A percentile compares a stretch with the other conserved stretches of the same genome.
These are phyloP conservation scores for Pontederia crassipes DNA, from an alignment of 176 grass and related monocot genomes.

Conservation along the genomic window DNA sequence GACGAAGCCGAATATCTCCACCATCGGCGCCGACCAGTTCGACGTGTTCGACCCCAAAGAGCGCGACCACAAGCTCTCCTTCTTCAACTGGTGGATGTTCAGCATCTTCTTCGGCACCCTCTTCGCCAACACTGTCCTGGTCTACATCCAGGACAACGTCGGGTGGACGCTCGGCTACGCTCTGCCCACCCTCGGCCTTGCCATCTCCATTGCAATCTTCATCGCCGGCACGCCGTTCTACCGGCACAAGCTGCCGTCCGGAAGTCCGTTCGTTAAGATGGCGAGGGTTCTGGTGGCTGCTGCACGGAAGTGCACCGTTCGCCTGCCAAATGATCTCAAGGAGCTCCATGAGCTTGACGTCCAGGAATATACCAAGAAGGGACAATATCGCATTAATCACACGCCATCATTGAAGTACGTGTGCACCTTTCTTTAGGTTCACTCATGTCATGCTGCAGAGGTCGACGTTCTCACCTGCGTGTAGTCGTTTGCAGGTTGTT, in stretches of 20 bases:
- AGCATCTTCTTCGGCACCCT: slow-evolving; percentile 96
- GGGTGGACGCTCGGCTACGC: slow-evolving; percentile 80
- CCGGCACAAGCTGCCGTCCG: slow-evolving; percentile 62
- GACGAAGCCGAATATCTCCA: slow-evolving; percentile 95
- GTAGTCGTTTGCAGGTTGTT: slow-evolving; percentile 33
- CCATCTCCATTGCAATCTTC: slow-evolving; percentile 65
- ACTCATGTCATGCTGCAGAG: not conserved
- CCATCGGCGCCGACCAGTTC: slow-evolving; percentile 92
- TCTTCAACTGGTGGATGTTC: slow-evolving; percentile 99
- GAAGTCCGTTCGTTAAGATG: slow-evolving; percentile 70
- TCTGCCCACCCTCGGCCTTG: slow-evolving; percentile 64
- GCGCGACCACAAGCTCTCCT: slow-evolving; percentile 70
- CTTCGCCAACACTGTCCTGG: slow-evolving; percentile 67
- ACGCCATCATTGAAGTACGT: slow-evolving; percentile 32
- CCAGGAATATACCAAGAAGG: slow-evolving; percentile 38
- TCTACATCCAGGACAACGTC: slow-evolving; percentile 81
- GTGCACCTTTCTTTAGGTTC: not conserved
- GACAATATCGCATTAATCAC: slow-evolving; percentile 24
- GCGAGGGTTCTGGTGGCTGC: slow-evolving; percentile 48
- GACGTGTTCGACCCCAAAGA: slow-evolving; percentile 56
- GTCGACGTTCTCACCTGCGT: not conserved
- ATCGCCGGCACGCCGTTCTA: slow-evolving; percentile 64
- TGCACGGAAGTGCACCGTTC: slow-evolving; percentile 28
- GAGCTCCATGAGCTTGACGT: slow-evolving; percentile 58
- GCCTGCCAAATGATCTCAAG: slow-evolving; percentile 28